Evolutionary conservation across 371 early-diverging fungal genomes (phyloP).

Genomic region (Mucor plumbeus): DNA sequence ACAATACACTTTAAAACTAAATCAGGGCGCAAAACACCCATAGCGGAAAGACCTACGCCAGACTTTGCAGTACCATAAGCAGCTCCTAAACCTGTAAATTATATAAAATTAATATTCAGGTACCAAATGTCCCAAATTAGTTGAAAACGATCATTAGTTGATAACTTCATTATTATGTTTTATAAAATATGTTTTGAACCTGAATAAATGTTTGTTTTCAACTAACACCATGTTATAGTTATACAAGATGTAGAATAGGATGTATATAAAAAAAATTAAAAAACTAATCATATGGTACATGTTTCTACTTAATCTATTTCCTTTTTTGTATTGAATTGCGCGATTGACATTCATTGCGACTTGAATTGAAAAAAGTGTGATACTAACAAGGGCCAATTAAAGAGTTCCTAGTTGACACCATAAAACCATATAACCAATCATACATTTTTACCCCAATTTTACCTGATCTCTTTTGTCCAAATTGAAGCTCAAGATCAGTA

Average conservation of each 20-base stretch:
- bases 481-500: conserved; percentile 9
- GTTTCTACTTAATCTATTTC: conserved; percentile 6
- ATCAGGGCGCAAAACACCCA: conserved; percentile 95
- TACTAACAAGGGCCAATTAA: conserved; percentile 9
- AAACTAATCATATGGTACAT: conserved; percentile 8
- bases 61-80: conserved; percentile 99
- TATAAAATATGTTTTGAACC: not conserved
- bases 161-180: not conserved
- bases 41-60: conserved; percentile 94
- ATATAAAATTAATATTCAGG: not conserved
- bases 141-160: not conserved
- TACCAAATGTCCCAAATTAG: not conserved
- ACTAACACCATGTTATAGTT: not conserved
- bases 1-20: conserved; percentile 91
- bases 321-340: conserved; percentile 5
- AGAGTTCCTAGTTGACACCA: conserved; percentile 14
- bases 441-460: not conserved
- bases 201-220: too few species aligned
- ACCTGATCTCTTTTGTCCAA: conserved; percentile 9
- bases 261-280: not conserved
- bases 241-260: not conserved
- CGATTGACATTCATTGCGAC: conserved; percentile 5
- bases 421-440: conserved; percentile 4
- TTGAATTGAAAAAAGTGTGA: not conserved
- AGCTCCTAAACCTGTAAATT: conserved; percentile 79